A percentile compares a stretch with the other conserved stretches of the same genome.
Evolutionary conservation across 305 asterid genomes (phyloP).

Genomic region (Solanum chacoense): DNA sequence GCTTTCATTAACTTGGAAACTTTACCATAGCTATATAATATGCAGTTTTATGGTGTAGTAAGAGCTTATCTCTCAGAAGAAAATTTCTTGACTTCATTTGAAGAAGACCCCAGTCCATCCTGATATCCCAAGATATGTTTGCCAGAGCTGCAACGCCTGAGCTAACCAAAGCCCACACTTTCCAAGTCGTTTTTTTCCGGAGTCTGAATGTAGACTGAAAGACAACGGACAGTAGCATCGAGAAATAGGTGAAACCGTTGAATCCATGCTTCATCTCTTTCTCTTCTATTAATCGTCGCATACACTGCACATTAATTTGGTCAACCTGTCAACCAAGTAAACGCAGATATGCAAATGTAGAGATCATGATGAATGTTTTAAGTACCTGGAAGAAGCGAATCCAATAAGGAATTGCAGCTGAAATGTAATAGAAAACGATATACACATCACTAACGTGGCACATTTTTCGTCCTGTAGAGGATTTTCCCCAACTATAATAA

Average conservation of each 20-base stretch:
- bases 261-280: constrained; percentile 39
- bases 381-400: constrained; percentile 72
- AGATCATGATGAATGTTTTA: neutral
- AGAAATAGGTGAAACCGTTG: constrained; percentile 57
- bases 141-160: constrained; percentile 39
- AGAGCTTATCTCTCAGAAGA: constrained; percentile 55
- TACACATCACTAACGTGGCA: constrained; percentile 42
- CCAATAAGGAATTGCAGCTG: constrained; percentile 75
- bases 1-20: neutral
- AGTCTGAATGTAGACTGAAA: constrained; percentile 52
- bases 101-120: constrained; percentile 78
- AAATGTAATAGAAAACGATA: constrained; percentile 42
- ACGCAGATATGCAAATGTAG: neutral
- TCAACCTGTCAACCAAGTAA: neutral
- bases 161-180: constrained; percentile 48
- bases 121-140: constrained; percentile 69
- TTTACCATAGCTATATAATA: constrained; percentile 61
- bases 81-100: constrained; percentile 46
- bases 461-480: constrained; percentile 21
- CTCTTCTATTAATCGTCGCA: constrained; percentile 60
- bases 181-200: constrained; percentile 34
- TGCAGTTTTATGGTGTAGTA: constrained; percentile 32
- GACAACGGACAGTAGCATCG: constrained; percentile 51
- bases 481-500: constrained; percentile 41
- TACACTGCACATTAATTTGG: constrained; percentile 32